Evolutionary conservation across 495 filamentous ascomycete genomes (phyloP).

Genomic region (Aspergillus nanangensis): DNA sequence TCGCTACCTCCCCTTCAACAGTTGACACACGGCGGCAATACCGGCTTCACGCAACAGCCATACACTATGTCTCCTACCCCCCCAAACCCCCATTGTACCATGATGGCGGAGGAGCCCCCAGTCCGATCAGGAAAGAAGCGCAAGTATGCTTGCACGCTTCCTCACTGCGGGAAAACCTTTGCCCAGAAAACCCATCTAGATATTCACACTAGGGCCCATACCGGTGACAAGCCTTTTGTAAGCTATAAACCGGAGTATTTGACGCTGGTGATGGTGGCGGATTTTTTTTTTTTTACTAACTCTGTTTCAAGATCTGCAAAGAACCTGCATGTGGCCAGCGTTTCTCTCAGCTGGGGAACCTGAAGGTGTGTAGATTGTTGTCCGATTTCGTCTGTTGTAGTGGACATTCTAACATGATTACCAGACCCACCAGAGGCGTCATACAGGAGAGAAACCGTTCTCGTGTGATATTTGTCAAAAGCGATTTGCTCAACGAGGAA

Average conservation of each 20-base stretch:
- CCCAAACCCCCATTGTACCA: conserved; percentile 17
- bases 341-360: conserved; percentile 85
- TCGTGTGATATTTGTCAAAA: conserved; percentile 78
- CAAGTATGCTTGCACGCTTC: conserved; percentile 70
- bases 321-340: conserved; percentile 71
- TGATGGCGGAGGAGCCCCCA: conserved; percentile 24
- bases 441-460: conserved; percentile 86
- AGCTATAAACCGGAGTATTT: conserved; percentile 37
- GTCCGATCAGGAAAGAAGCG: conserved; percentile 34
- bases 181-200: conserved; percentile 91
- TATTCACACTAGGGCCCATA: conserved; percentile 86
- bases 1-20: conserved; percentile 35
- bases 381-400: neutral
- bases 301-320: conserved; percentile 57
- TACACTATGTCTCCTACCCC: conserved; percentile 19
- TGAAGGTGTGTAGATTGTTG: conserved; percentile 55
- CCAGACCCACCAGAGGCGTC: conserved; percentile 79
- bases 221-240: conserved; percentile 88
- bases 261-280: neutral
- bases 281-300: neutral
- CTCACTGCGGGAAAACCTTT: conserved; percentile 77
- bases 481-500: conserved; percentile 78
- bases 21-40: conserved; percentile 20
- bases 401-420: neutral
- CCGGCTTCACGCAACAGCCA: conserved; percentile 23